Evolutionary conservation across 2,329 filamentous ascomycete genomes (phyloP), one percentile per base, ranked within the genome.

Genomic region (Cladosporium sp.): DNA sequence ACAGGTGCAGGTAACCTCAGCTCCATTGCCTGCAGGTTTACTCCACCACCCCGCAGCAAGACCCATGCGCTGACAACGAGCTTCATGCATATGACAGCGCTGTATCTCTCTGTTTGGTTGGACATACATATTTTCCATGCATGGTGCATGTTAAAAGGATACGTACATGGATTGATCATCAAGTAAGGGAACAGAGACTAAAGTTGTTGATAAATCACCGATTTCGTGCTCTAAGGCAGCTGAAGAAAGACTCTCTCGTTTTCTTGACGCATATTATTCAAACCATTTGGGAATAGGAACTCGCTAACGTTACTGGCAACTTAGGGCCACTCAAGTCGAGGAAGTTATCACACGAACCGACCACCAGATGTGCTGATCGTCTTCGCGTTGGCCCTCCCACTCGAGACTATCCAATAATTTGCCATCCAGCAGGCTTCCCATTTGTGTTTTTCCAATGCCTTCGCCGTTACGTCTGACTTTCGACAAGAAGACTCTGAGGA

Each of bases 381-480:
- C 33, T 35, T 35, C 2, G 33, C 33, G 33, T 35, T 35, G 33
- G 3, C 33, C 33, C 33, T 35, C 33, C 33, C 33, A 35, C 33
- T 35, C 33, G 33, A 35, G 33, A 35, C 33, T 35, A 4, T 35
- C 33, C 33, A 43, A 43, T 4, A 43, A 28, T 28, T 43, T 43
- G 42, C 42, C 42, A 22, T 43, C 42, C 18, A 43, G 42, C 16
- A 65, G 19, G 2, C 33, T 51, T 5, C 61, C 63, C 52, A 66
- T 54, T 6, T 64, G 58, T 37, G 62, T 66, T 54, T 59, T 58
- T 4, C 43, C 42, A 33, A 65, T 61, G 2, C 54, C 53, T 31
- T 62, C 51, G 7, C 61, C 61, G 35, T 61, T 54, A 7, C 58
- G 49, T n/a, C 62, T 44, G 28, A 63, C 52, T 34, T 44, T 54